Percentiles rank a stretch among this genome's conserved stretches.
Evolutionary conservation across 2,329 filamentous ascomycete genomes (phyloP).

Genomic region (Lachnellula cervina): DNA sequence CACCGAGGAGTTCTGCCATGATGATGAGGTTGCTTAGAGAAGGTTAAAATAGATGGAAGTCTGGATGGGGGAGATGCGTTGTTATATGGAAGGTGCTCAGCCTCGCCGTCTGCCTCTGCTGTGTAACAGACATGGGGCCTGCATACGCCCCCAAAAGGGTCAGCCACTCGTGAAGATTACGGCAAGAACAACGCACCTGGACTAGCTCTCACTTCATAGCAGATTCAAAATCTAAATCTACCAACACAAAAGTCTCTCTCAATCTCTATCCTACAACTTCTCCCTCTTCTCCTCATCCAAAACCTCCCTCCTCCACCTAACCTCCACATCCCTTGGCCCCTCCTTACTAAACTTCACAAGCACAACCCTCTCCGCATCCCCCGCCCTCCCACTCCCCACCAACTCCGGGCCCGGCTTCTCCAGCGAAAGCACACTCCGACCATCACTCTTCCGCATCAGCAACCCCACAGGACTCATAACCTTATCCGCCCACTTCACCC

Average conservation of each 20-base stretch:
- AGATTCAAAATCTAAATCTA: too few relatives aligned
- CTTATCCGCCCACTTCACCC: constrained; percentile 50
- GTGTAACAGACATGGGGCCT: not conserved
- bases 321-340: constrained; percentile 49
- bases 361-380: constrained; percentile 56
- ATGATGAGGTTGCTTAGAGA: not conserved
- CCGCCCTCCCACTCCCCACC: constrained; percentile 41
- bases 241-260: too few relatives aligned
- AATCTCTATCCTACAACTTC: not conserved
- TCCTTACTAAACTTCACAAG: constrained; percentile 49
- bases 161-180: too few relatives aligned
- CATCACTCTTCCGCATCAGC: constrained; percentile 46
- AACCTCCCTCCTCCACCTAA: constrained; percentile 46
- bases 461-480: constrained; percentile 53
- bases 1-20: constrained; percentile 10
- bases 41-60: not conserved
- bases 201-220: too few relatives aligned
- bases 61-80: not conserved
- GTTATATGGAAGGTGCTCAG: not conserved
- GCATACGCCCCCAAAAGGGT: not conserved
- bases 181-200: too few relatives aligned
- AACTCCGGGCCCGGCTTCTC: constrained; percentile 55
- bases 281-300: constrained; percentile 40
- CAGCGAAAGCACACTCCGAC: constrained; percentile 49
- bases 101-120: not conserved